A percentile compares a stretch with the other conserved stretches of the same genome.
These are phyloP conservation scores for Pterocarpus santalinus DNA, from an alignment of 306 rosid species.

Conservation along the genomic window DNA sequence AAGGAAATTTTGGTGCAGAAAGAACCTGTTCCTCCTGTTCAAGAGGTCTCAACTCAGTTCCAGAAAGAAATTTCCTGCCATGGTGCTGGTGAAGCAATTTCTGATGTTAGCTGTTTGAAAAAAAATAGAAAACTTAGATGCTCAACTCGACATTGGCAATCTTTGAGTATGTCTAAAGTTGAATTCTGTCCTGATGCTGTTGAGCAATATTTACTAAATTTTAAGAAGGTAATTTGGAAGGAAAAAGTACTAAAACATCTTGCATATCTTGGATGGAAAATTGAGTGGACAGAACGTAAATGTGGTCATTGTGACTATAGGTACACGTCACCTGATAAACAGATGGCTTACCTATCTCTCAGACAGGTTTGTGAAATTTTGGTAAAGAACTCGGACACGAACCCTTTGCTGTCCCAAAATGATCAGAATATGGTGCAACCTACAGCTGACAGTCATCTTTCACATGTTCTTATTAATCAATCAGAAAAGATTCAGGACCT, in stretches of 20 bases:
- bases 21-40: conserved; percentile 33
- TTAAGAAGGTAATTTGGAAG: background rate
- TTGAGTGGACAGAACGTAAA: conserved; percentile 40
- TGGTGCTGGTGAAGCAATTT: conserved; percentile 38
- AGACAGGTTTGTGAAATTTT: conserved; percentile 55
- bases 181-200: conserved; percentile 64
- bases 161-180: conserved; percentile 47
- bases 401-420: conserved; percentile 44
- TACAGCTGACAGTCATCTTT: conserved; percentile 15
- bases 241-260: conserved; percentile 59
- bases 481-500: conserved; percentile 42
- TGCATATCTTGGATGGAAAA: conserved; percentile 75
- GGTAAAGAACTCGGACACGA: conserved; percentile 24
- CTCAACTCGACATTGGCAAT: conserved; percentile 46
- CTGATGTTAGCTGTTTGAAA: background rate
- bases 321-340: conserved; percentile 53
- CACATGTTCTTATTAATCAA: conserved; percentile 36
- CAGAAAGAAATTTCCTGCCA: conserved; percentile 43
- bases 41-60: conserved; percentile 18
- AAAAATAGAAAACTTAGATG: conserved; percentile 20
- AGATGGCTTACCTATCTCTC: conserved; percentile 57
- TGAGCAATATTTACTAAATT: conserved; percentile 41
- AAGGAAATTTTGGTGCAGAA: conserved; percentile 44
- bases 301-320: background rate
- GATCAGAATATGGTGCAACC: conserved; percentile 33